Base-by-base conservation (phyloP, 345 rosid genomes). In the Sapria himalayana region DNA sequence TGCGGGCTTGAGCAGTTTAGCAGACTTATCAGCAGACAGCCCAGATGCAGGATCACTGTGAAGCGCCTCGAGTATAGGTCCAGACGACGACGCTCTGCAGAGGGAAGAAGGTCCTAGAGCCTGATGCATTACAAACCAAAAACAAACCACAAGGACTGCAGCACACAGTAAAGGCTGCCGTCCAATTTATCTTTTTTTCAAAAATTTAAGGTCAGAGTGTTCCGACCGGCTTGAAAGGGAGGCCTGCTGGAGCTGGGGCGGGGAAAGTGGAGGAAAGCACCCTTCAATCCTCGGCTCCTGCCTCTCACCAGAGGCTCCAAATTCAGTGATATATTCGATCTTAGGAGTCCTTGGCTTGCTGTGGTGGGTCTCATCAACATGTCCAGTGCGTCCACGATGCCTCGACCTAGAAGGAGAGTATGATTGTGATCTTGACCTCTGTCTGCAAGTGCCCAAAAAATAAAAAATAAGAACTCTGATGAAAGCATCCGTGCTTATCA, bases 1-100 rank as follows among this genome's bases (percentile, higher is more conserved):
- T 29, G 50, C 40, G 37, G 76, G 74, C 62, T 73, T 82, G 39
- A 54, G 45, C 15, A 51, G 52, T 60, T 71, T 71, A 19, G 33
- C 14, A 48, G 41, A 50, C 59, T 76, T 89, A 33, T 80, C 95
- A 44, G 73, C 64, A 22, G 92, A 66, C 25, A 77, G 64, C 61
- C 92, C 95, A 51, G 95, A 73, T 25, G 95, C 99, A 54, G 99
- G 99, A 63, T 89, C 95, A 51, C 82, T 74, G 64, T 89, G 86
- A 56, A 91, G 58, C 22, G 99, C 99, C 69, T 84, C 99, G 41
- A 91, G 95, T 52, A 91, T 84, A 44, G 22, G 66, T 63, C 81
- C 80, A 23, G 77, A 62, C 39, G 79, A 62, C 53, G 74, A 80
- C 85, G n/a, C n/a, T n/a, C 99, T 84, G 99, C 84, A 67, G 62